Percentiles rank a stretch among this genome's conserved stretches.
Evolutionary conservation across 768 basidiomycete genomes (phyloP).

Genomic region (Lactarius akahatsu): DNA sequence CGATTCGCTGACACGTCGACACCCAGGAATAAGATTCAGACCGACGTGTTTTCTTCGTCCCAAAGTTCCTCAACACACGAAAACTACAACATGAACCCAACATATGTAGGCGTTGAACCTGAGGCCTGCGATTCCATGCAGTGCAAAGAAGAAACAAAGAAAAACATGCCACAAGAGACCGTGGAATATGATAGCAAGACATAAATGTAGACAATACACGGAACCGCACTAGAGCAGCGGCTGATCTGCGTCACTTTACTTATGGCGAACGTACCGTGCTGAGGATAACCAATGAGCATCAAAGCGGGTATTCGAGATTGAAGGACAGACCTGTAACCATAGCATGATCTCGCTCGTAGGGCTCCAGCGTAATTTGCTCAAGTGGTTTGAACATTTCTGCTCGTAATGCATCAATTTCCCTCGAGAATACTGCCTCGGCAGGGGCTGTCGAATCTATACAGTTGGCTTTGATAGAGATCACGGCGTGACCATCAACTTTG

Average conservation of each 20-base stretch:
- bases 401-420: conserved; percentile 80
- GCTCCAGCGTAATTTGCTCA: conserved; percentile 94
- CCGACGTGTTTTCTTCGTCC: background rate
- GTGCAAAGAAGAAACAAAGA: background rate
- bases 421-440: conserved; percentile 85
- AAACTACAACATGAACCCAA: background rate
- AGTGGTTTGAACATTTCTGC: conserved; percentile 84
- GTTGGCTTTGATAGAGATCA: conserved; percentile 98
- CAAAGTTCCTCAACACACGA: background rate
- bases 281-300: conserved; percentile 2
- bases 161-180: conserved; percentile 7
- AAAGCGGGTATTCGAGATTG: conserved; percentile 7
- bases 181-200: conserved; percentile 22
- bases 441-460: conserved; percentile 97
- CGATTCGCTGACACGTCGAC: background rate
- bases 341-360: conserved; percentile 87
- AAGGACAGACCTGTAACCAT: conserved; percentile 73
- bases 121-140: background rate
- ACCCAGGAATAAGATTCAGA: background rate
- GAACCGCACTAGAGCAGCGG: conserved; percentile 6
- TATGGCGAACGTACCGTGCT: conserved; percentile 52
- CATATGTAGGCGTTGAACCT: background rate
- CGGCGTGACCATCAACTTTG: conserved; percentile 86
- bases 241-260: conserved; percentile 28
- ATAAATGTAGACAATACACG: conserved; percentile 24